Conservation (phyloP, 176 grass and related monocot species). For the Luzula sylvatica region DNA sequence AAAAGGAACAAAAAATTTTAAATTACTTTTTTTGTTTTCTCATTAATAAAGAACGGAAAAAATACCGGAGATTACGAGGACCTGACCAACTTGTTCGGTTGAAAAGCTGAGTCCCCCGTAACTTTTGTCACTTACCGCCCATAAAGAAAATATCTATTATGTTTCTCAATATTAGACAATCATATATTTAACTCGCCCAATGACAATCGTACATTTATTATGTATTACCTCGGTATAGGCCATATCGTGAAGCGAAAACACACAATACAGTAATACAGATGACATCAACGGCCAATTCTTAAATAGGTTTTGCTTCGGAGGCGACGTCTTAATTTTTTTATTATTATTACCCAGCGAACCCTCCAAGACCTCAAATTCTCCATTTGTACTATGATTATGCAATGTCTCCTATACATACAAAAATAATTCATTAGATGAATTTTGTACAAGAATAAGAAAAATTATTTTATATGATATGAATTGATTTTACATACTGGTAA, state of each 20-base stretch:
- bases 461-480: neutral
- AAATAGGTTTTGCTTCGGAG: conserved; percentile 51
- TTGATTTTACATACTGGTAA: conserved; percentile 55
- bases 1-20: too few species aligned
- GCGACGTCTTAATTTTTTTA: conserved; percentile 27
- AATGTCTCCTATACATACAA: conserved; percentile 60
- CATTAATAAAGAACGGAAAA: too few species aligned
- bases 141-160: conserved; percentile 82
- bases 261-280: conserved; percentile 64
- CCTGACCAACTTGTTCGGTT: conserved; percentile 63
- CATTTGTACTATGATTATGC: conserved; percentile 48
- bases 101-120: conserved; percentile 90
- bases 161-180: conserved; percentile 21
- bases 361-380: conserved; percentile 35
- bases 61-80: conserved; percentile 68
- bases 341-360: conserved; percentile 22
- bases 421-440: conserved; percentile 10
- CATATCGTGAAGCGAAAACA: conserved; percentile 88
- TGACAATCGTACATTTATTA: neutral
- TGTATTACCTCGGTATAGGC: conserved; percentile 81
- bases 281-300: conserved; percentile 78
- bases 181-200: conserved; percentile 7
- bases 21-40: too few species aligned
- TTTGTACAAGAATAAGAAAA: conserved; percentile 2
- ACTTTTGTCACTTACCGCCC: conserved; percentile 65